A percentile compares a stretch with the other conserved stretches of the same genome.
Conservation (phyloP, 2,329 filamentous ascomycete species). For the Apiospora sp. region DNA sequence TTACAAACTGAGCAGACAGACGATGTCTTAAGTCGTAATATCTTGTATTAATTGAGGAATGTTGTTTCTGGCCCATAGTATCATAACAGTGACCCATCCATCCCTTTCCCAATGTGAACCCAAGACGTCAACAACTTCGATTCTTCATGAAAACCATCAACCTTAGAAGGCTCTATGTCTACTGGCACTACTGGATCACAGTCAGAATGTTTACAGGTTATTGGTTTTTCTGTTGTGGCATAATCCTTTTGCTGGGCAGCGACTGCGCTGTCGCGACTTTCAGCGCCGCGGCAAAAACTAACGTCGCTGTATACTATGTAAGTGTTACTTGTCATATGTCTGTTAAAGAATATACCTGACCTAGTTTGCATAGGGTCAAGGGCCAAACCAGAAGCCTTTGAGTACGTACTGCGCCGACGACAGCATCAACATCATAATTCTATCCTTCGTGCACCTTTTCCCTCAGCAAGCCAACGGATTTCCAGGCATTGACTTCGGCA, state of each 20-base stretch:
- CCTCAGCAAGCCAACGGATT: conserved; percentile 51
- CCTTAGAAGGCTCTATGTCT: neutral
- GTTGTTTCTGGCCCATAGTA: neutral
- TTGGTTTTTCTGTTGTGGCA: neutral
- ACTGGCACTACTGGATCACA: neutral
- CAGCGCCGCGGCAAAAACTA: conserved; percentile 44
- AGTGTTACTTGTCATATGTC: conserved; percentile 16
- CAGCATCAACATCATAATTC: conserved; percentile 51
- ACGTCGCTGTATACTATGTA: conserved; percentile 54
- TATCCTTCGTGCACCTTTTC: conserved; percentile 52
- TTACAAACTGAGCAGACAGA: neutral
- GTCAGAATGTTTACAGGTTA: neutral
- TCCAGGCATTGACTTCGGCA: conserved; percentile 51
- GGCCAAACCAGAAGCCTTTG: conserved; percentile 46
- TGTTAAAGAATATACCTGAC: neutral
- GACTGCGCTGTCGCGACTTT: conserved; percentile 36
- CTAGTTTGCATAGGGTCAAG: conserved; percentile 46
- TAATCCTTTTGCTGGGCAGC: neutral
- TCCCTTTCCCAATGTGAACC: neutral
- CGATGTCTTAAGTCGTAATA: neutral
- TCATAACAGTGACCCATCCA: neutral
- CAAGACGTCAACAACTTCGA: neutral
- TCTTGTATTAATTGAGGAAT: neutral
- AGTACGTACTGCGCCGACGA: conserved; percentile 48
- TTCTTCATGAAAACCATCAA: neutral